Conservation (phyloP, 2,329 filamentous ascomycete species). For the Cadophora sp. region DNA sequence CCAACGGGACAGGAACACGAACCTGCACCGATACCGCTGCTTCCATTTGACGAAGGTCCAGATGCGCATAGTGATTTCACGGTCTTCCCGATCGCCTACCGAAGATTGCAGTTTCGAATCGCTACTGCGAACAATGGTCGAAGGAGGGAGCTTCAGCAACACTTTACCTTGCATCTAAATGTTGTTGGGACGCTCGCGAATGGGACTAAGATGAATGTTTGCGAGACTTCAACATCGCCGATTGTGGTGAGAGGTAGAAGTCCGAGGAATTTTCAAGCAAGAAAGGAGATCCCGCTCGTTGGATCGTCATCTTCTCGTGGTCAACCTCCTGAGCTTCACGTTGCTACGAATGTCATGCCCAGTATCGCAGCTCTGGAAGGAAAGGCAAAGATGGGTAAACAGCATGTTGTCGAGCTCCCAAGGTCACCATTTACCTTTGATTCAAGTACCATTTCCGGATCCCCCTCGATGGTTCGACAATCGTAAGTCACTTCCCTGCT, state of each 20-base stretch:
- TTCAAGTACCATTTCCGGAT: conserved; percentile 37
- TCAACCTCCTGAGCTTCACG: conserved; percentile 42
- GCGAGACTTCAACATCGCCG: conserved; percentile 84
- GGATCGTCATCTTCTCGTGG: conserved; percentile 45
- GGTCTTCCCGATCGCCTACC: conserved; percentile 93
- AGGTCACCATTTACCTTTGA: conserved; percentile 45
- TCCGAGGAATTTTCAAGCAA: conserved; percentile 91
- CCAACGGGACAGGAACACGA: conserved; percentile 78
- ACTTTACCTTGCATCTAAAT: conserved; percentile 90
- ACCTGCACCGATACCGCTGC: conserved; percentile 79
- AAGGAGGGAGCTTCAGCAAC: conserved; percentile 93
- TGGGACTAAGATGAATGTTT: conserved; percentile 80
- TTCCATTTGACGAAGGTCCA: conserved; percentile 62
- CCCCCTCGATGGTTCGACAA: conserved; percentile 41
- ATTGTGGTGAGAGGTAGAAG: conserved; percentile 94
- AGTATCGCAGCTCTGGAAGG: conserved; percentile 29
- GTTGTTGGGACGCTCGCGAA: conserved; percentile 84
- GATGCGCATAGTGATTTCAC: conserved; percentile 69
- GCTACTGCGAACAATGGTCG: conserved; percentile 96
- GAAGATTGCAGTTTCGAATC: conserved; percentile 89
- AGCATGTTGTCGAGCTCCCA: conserved; percentile 40
- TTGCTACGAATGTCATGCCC: conserved; percentile 36
- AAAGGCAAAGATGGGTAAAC: conserved; percentile 37
- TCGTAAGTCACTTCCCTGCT: conserved; percentile 36
- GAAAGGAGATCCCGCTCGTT: conserved; percentile 85